Evolutionary conservation across 2,329 filamentous ascomycete species (phyloP), one percentile per base, ranked within the genome.

Genomic region (Fusarium continuum): DNA sequence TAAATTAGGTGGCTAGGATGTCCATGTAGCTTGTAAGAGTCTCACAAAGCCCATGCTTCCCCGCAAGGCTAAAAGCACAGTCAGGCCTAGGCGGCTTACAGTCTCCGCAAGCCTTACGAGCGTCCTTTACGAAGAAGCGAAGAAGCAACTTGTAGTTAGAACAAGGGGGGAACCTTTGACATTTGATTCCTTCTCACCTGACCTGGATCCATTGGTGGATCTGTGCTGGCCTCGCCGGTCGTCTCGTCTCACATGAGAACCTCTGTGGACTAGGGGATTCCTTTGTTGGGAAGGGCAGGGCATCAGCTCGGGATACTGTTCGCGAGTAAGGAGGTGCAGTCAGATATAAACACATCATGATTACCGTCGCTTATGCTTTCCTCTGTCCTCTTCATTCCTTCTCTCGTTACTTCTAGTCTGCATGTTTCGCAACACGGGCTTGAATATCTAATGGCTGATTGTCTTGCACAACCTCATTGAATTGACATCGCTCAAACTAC

Each of bases 181-280:
- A 64, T 52, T 64, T 31, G 55, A 39, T 28, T 41, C 28, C n/a
- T 41, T 44, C 40, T 17, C 40, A 26, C 17, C 28, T 48, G 44
- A 55, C 43, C n/a, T n/a, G n/a, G n/a, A n/a, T 53, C 23, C 14
- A 38, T 40, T 32, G 51, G 55, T 50, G 53, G 56, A 41, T 41
- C 47, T 54, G 14, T 6, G 17, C 35, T 49, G 40, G 22, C 41
- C 32, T 29, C 43, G 23, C 23, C 43, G 52, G 57, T 44, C n/a
- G n/a, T n/a, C n/a, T 48, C 32, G 39, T 64, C 48, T 66, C 44
- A 59, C 52, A 61, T 64, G 63, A 65, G 63, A 66, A 64, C 63
- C 63, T 56, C 39, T 66, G 35, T 45, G 58, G 54, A 23, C 55
- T 36, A 39, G 57, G 57, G 29, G 46, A n/a, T n/a, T n/a, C n/a